These are phyloP conservation scores for Pseudogymnoascus sp. DNA, from an alignment of 2,329 filamentous ascomycete species.

Conservation along the genomic window DNA sequence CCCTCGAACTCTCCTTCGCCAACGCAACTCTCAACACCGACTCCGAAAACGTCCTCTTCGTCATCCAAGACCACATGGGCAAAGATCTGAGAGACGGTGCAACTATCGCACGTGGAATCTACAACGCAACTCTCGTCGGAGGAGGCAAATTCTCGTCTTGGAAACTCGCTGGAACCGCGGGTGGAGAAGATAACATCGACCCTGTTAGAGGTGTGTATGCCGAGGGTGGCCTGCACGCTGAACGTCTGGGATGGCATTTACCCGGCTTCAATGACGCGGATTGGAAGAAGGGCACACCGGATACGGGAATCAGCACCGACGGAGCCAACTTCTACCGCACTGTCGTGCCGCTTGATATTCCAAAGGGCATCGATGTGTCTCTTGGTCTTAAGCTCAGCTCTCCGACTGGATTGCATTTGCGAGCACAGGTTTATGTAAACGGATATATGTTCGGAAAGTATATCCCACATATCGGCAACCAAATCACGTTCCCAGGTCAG, in stretches of 20 bases:
- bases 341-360: slow-evolving; percentile 40
- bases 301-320: slow-evolving; percentile 36
- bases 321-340: slow-evolving; percentile 50
- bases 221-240: slow-evolving; percentile 49
- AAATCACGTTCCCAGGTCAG: slow-evolving; percentile 43
- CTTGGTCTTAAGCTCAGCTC: slow-evolving; percentile 46
- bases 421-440: slow-evolving; percentile 53
- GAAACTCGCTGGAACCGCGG: slow-evolving; percentile 50
- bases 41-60: slow-evolving; percentile 40
- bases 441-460: slow-evolving; percentile 56
- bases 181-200: slow-evolving; percentile 43
- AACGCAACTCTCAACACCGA: slow-evolving; percentile 37
- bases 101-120: slow-evolving; percentile 42
- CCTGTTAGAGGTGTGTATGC: slow-evolving; percentile 46
- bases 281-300: slow-evolving; percentile 31
- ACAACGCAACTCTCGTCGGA: slow-evolving; percentile 41
- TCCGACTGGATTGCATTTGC: slow-evolving; percentile 34
- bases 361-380: slow-evolving; percentile 43
- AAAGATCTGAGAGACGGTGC: slow-evolving; percentile 45
- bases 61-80: slow-evolving; percentile 52
- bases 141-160: slow-evolving; percentile 40
- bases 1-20: slow-evolving; percentile 39
- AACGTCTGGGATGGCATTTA: slow-evolving; percentile 50
- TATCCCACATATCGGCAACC: slow-evolving; percentile 51
- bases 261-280: slow-evolving; percentile 42